Base-by-base conservation (phyloP, 1,139 yeast genomes). In the Citeromyces hawaiiensis region DNA sequence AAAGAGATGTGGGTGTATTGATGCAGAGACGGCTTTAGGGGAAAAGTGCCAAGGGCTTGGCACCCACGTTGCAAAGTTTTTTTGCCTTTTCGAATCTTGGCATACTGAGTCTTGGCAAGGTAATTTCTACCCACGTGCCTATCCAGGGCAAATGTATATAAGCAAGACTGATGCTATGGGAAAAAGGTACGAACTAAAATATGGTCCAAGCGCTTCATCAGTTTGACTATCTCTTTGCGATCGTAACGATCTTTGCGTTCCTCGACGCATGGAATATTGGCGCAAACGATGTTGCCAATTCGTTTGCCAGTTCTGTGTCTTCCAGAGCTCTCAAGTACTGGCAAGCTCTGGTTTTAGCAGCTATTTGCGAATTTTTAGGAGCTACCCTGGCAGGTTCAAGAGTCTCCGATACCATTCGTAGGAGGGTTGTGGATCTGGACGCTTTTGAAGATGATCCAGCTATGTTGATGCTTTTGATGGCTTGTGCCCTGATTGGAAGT, bases 201-300 rank as follows among this genome's bases (percentile, higher is more conserved):
- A 7, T 18, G 17, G 48, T 50, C 30, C 56, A 56, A 57, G 62
- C 61, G 42, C 63, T 73, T 46, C 74, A 69, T 43, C 74, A 76
- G 52, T 77, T 75, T 51, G 81, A 76, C 54, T 77, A 77, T 53
- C 65, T 77, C 52, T 72, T 77, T 52, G 85, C 82, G 3, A 68
- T 77, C 44, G 74, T 76, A 39, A 70, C 78, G 70, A 60, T 79
- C 44, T 79, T 81, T 59, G 87, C 86, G 47, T 77, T 78, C 64
- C 64, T 79, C 50, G 87, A 79, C 59, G 88, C 88, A n/a, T 81
- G 77, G 70, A 78, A 78, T 55, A 81, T 79, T 50, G 93, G 93
- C 41, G 93, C 91, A 36, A 81, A 82, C 53, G 91, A 81, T 65
- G 87, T 80, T 43, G 83, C 91, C 32, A 81, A 82, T 61, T 80